phyloP scores from a whole-genome alignment of 306 rosid species.

The Cicer arietinum region DNA sequence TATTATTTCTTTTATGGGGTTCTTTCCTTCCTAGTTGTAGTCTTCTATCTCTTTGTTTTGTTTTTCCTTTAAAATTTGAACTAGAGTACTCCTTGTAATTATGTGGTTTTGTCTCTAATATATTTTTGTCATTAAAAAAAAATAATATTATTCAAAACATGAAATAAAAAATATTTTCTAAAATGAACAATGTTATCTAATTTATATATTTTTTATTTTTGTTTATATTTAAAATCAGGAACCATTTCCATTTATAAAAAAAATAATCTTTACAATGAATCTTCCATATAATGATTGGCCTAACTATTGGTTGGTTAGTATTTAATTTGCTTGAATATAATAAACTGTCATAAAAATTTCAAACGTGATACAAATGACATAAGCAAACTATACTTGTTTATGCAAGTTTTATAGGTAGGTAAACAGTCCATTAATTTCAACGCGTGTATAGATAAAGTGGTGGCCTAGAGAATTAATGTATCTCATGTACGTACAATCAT shows the following conservation, averaged over 20 bases:
- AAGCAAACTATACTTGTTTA: conserved; percentile 3
- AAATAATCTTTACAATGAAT: neutral
- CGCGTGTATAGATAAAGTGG: conserved; percentile 18
- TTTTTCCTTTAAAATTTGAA: too few relatives aligned
- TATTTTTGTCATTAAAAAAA: neutral
- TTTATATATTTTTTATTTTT: neutral
- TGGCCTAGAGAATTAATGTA: neutral
- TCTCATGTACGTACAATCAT: neutral
- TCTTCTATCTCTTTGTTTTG: too few relatives aligned
- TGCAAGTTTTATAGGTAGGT: conserved; percentile 46
- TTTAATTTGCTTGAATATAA: neutral
- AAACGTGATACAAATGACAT: neutral
- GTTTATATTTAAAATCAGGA: too few relatives aligned
- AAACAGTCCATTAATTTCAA: conserved; percentile 37
- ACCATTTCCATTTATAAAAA: neutral
- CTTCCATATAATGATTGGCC: neutral
- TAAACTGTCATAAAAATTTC: neutral
- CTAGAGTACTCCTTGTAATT: too few relatives aligned
- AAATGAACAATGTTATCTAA: neutral
- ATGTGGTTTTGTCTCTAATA: too few relatives aligned
- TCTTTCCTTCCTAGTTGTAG: too few relatives aligned
- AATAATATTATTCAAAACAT: neutral
- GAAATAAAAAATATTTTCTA: neutral
- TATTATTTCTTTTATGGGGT: too few relatives aligned
- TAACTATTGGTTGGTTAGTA: neutral